Conservation (phyloP, 164 flowering plant genomes). For the Stephania cephalantha region DNA sequence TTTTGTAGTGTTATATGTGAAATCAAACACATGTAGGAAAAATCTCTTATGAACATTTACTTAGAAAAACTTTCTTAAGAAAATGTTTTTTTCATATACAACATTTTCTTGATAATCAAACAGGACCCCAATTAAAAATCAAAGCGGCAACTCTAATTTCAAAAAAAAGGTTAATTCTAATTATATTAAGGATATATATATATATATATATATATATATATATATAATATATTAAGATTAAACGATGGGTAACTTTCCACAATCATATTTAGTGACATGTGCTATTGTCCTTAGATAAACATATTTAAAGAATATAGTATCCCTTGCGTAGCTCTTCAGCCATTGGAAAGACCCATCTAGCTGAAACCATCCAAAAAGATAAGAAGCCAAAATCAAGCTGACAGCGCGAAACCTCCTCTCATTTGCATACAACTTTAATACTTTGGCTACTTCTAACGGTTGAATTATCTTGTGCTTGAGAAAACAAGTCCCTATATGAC, state of each 20-base stretch:
- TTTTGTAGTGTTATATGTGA: too few relatives aligned
- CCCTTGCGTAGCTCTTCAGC: constrained; percentile 10
- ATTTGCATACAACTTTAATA: constrained; percentile 10
- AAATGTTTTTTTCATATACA: too few relatives aligned
- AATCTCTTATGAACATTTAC: too few relatives aligned
- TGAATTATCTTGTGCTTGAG: neutral
- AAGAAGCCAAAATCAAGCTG: constrained; percentile 8
- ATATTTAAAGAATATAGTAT: neutral
- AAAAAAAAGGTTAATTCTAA: too few relatives aligned
- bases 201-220: too few relatives aligned
- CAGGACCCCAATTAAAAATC: too few relatives aligned
- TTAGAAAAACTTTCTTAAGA: too few relatives aligned
- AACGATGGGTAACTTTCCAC: constrained; percentile 3
- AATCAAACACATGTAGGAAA: too few relatives aligned
- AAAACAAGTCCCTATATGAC: constrained; percentile 9
- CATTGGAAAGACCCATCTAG: constrained; percentile 4
- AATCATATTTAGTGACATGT: constrained; percentile 1
- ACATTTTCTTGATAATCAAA: too few relatives aligned
- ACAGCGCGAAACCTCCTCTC: constrained; percentile 21
- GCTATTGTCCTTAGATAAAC: neutral
- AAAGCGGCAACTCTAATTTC: too few relatives aligned
- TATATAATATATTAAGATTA: too few relatives aligned
- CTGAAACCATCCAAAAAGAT: constrained; percentile 20
- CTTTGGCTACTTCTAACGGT: neutral
- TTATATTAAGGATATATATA: too few relatives aligned